These are phyloP conservation scores for Metahyphopichia silvanorum DNA, from an alignment of 805 yeast species.

Conservation along the genomic window DNA sequence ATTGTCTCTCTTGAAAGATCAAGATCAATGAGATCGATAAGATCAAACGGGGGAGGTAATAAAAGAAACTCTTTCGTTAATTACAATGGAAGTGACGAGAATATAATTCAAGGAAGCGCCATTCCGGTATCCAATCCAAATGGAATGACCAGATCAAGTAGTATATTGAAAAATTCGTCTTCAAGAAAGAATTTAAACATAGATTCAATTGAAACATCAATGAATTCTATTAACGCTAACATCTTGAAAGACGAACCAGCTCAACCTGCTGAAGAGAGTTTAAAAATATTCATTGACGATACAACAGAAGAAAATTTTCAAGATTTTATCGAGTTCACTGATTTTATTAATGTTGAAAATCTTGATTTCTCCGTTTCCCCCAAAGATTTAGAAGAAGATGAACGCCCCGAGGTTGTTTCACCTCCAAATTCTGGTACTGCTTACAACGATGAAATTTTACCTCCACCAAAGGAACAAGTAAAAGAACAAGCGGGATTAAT, in stretches of 20 bases:
- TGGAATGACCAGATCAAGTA: slow-evolving; percentile 28
- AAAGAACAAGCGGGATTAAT: too few species aligned
- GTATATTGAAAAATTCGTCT: slow-evolving; percentile 36
- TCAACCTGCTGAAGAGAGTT: background rate
- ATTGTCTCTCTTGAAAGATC: slow-evolving; percentile 71
- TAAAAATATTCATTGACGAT: slow-evolving; percentile 1
- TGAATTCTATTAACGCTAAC: slow-evolving; percentile 8
- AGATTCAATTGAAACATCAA: slow-evolving; percentile 1
- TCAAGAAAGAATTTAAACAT: slow-evolving; percentile 16
- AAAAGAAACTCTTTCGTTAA: slow-evolving; percentile 37
- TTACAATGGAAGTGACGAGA: slow-evolving; percentile 40
- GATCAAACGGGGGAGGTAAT: slow-evolving; percentile 16
- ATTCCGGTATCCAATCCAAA: slow-evolving; percentile 12
- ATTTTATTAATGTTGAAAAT: slow-evolving; percentile 38
- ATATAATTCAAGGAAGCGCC: slow-evolving; percentile 25
- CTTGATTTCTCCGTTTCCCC: slow-evolving; percentile 28
- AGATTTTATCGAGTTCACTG: slow-evolving; percentile 40
- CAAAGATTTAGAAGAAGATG: slow-evolving; percentile 2
- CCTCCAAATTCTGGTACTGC: slow-evolving; percentile 1
- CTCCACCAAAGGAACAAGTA: too few species aligned
- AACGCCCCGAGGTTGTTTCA: too few species aligned
- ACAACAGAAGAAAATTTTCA: slow-evolving; percentile 10
- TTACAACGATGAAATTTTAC: background rate
- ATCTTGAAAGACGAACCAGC: background rate
- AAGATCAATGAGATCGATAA: slow-evolving; percentile 53